These are phyloP conservation scores for Ochromonas danica DNA, from an alignment of 108 stramenopile genomes.

Conservation along the genomic window DNA sequence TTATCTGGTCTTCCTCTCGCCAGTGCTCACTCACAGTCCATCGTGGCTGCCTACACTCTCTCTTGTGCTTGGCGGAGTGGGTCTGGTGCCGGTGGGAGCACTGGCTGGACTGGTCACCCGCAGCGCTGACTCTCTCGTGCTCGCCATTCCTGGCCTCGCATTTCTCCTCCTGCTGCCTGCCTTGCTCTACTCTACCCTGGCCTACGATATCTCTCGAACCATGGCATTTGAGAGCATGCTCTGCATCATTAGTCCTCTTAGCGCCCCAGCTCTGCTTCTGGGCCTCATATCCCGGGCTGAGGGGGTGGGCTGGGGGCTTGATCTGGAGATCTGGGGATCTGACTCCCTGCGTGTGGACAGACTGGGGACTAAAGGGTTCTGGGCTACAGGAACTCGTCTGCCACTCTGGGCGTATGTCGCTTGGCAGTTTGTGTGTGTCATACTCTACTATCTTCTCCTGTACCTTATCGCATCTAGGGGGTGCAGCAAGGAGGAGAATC, in stretches of 20 bases:
- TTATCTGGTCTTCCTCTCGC: background rate
- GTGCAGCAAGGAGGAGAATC: too few relatives aligned
- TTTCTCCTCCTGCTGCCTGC: slow-evolving; percentile 24
- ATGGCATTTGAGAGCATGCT: background rate
- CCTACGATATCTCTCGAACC: slow-evolving; percentile 5
- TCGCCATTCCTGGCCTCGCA: background rate
- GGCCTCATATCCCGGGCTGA: background rate
- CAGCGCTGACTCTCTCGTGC: slow-evolving; percentile 5
- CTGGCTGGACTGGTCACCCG: background rate
- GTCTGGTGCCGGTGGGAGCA: background rate
- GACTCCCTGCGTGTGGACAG: too few relatives aligned
- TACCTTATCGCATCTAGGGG: background rate
- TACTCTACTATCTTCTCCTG: background rate
- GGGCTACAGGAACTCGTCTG: too few relatives aligned
- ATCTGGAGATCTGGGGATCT: too few relatives aligned
- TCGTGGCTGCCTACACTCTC: background rate
- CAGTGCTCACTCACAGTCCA: background rate
- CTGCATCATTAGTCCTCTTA: background rate
- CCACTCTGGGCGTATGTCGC: background rate
- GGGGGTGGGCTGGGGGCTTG: background rate
- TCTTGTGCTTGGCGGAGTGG: background rate
- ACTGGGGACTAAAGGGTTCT: too few relatives aligned
- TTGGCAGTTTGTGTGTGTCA: background rate
- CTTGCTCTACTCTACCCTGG: background rate
- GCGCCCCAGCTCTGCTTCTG: background rate